Evolutionary conservation across 148 eudicot species (phyloP), one percentile per base, ranked within the genome.

Genomic region (Heliamphora exappendiculata): DNA sequence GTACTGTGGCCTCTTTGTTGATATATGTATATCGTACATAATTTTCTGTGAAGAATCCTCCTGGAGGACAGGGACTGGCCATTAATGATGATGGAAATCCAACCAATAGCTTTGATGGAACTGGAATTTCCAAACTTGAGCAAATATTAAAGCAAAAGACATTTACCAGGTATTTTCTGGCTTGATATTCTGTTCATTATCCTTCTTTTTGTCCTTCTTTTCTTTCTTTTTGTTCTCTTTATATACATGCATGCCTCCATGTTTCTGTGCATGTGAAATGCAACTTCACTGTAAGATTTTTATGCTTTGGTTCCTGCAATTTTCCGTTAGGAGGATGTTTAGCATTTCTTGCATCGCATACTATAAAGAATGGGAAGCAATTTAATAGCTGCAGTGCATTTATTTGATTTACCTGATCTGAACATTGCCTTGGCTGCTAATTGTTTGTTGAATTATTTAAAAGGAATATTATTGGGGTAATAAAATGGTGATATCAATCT

Each of bases 41-140:
- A 49, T 73, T 75, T 75, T 55, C 4, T 70, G 4, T 78, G 84
- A 80, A 86, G 83, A 81, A 69, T 76, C 45, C 71, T 76, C 73
- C 79, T 76, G 78, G 75, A 54, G 67, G 39, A 24, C 76, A 80
- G 47, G 85, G 78, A 73, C 77, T 76, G 41, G 65, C 66, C 42
- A 37, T 22, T 50, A n/a, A 42, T 74, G 78, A 63, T 39, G 67
- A 54, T 64, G 70, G 50, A 34, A 70, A 51, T 74, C 72, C 33
- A 28, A 73, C 29, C 49, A 75, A 60, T 69, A 59, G 31, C 42
- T 67, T 70, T 58, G 76, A 81, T 22, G 41, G 70, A 44, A 78
- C 82, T 75, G 90, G 88, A 54, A 84, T 93, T 70, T 80, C 87
- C 41, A 93, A 92, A 63, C 96, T 94, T 67, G 98, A 94, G 85